Conservation (phyloP, 1,284 basidiomycete genomes). For the Neonothopanus nambi region DNA sequence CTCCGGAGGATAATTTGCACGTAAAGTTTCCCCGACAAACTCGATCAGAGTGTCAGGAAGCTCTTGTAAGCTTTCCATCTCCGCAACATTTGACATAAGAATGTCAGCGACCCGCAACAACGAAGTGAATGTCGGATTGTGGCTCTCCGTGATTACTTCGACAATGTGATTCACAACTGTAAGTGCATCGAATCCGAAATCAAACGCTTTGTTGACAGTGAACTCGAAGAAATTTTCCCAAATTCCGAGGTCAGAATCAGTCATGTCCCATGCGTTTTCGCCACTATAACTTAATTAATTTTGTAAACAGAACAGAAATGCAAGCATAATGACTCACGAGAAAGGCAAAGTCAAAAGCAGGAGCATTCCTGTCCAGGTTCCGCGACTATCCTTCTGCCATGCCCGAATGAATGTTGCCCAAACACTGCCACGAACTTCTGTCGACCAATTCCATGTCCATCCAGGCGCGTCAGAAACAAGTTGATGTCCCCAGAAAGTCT, state of each 20-base stretch:
- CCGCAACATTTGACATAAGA: constrained; percentile 55
- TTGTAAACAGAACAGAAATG: no score
- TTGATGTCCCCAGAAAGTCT: constrained; percentile 54
- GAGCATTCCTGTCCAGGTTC: constrained; percentile 55
- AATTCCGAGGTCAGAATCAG: constrained; percentile 47
- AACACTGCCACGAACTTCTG: constrained; percentile 40
- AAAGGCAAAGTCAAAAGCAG: constrained; percentile 64
- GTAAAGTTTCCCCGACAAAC: constrained; percentile 58
- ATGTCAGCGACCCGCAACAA: constrained; percentile 57
- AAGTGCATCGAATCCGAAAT: constrained; percentile 54
- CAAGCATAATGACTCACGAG: constrained; percentile 38
- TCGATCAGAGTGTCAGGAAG: constrained; percentile 51
- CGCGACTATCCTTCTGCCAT: constrained; percentile 47
- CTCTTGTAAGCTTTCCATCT: constrained; percentile 44
- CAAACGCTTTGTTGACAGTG: constrained; percentile 54
- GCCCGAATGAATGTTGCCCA: constrained; percentile 57
- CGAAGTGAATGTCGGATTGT: constrained; percentile 42
- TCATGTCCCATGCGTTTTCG: constrained; percentile 52
- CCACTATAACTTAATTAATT: constrained; percentile 34
- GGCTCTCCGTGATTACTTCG: constrained; percentile 41
- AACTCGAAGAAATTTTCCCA: constrained; percentile 61
- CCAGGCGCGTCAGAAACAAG: constrained; percentile 18
- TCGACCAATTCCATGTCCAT: constrained; percentile 41
- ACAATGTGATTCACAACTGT: constrained; percentile 58
- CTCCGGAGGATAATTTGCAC: constrained; percentile 69